Evolutionary conservation across 768 basidiomycete species (phyloP).

Genomic region (Sarcomyxa edulis): DNA sequence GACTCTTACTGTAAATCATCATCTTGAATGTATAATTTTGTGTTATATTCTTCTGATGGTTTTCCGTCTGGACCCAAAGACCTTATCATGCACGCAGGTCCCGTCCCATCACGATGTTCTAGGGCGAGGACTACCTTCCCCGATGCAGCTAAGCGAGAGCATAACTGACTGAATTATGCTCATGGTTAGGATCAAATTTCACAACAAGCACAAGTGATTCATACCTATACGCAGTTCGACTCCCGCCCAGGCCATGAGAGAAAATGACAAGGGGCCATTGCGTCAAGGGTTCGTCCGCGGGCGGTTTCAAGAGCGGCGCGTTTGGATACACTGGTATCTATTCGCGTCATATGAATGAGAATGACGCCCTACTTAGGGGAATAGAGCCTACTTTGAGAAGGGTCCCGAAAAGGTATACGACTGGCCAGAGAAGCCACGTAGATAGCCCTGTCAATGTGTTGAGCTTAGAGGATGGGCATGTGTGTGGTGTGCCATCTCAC

Average conservation of each 20-base stretch:
- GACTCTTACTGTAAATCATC: conserved; percentile 47
- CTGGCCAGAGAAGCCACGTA: conserved; percentile 40
- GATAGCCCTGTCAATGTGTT: conserved; percentile 22
- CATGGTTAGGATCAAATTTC: background rate
- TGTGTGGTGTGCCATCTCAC: conserved; percentile 19
- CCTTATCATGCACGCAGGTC: conserved; percentile 41
- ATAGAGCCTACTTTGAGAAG: conserved; percentile 35
- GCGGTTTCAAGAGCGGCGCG: conserved; percentile 45
- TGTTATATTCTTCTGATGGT: too few species aligned
- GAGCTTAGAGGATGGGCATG: background rate
- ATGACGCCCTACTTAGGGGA: background rate
- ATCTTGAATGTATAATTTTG: conserved; percentile 49
- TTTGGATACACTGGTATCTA: conserved; percentile 56
- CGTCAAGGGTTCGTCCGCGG: conserved; percentile 6
- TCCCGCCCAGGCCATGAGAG: conserved; percentile 80
- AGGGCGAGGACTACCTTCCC: conserved; percentile 80
- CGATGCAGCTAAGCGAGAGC: conserved; percentile 65
- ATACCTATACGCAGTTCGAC: conserved; percentile 64
- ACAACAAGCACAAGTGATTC: background rate
- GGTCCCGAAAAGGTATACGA: conserved; percentile 46
- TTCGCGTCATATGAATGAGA: background rate
- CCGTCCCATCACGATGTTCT: conserved; percentile 82
- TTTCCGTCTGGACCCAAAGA: conserved; percentile 25
- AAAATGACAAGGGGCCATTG: conserved; percentile 78
- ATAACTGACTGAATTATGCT: conserved; percentile 77